Evolutionary conservation across 371 early-diverging fungal species (phyloP).

Genomic region (Dichotomocladium elegans): DNA sequence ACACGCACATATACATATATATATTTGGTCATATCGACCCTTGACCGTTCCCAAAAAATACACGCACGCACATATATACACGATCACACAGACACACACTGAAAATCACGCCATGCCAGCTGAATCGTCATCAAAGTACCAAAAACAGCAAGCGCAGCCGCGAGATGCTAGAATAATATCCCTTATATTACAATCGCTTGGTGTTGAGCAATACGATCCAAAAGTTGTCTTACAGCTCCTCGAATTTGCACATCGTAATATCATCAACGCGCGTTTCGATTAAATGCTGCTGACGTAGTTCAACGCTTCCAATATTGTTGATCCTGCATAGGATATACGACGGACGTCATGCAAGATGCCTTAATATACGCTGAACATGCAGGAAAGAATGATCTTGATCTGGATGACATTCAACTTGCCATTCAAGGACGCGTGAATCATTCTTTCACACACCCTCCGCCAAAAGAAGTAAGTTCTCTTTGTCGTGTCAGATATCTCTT

Average conservation of each 20-base stretch:
- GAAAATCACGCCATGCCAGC: conserved; percentile 12
- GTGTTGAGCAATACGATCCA: conserved; percentile 95
- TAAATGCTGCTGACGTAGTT: too few relatives aligned
- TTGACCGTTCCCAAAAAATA: too few relatives aligned
- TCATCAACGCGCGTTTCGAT: too few relatives aligned
- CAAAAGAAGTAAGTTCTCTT: conserved; percentile 66
- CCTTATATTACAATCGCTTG: conserved; percentile 86
- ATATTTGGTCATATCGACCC: too few relatives aligned
- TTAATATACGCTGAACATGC: conserved; percentile 94
- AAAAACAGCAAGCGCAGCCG: conserved; percentile 48
- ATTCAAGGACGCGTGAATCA: conserved; percentile 88
- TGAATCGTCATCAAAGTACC: conserved; percentile 7
- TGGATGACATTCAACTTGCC: conserved; percentile 92
- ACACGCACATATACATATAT: too few relatives aligned
- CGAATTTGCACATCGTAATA: conserved; percentile 91
- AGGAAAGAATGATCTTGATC: conserved; percentile 73
- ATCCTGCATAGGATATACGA: conserved; percentile 75
- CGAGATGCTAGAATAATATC: conserved; percentile 92
- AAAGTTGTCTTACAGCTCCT: conserved; percentile 94
- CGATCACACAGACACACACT: neutral
- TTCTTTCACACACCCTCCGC: conserved; percentile 88
- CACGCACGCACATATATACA: neutral
- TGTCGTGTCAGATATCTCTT: neutral
- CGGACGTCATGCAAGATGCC: conserved; percentile 94
- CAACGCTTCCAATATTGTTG: neutral